Evolutionary conservation across 768 basidiomycete species (phyloP), one percentile per base, ranked within the genome.

Genomic region (Leccinum ochraceum): DNA sequence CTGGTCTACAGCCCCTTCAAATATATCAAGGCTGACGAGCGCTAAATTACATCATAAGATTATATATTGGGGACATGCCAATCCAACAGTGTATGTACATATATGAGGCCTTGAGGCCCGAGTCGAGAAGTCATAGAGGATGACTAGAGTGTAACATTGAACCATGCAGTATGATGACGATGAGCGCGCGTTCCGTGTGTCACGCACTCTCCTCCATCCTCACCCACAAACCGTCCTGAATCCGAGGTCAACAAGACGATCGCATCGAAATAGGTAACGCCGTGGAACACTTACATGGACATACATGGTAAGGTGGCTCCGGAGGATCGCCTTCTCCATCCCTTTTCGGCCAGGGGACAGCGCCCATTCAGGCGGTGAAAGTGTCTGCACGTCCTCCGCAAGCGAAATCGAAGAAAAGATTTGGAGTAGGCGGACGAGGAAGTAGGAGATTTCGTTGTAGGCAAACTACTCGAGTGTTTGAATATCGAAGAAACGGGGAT

Each of bases 381-480:
- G 71, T 5, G 77, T 75, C 4, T 83, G 83, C 0, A 78, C 79
- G 7, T 81, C 79, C 10, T 69, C 69, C 3, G 78, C 81, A 20
- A 85, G 76, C 1, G 69, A 63, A 57, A 89, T 74, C 1, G 65
- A 64, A 4, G 78, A 78, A 69, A 86, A 86, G 10, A 68, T 69
- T 66, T 89, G 87, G 6, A 88, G 70, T 13, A 89, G 74, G 10
- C 83, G 79, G 52, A 86, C 77, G 53, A 89, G 77, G 72, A 87
- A 80, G 73, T 85, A 88, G 1, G 86, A 87, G 1, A 78, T 72
- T 67, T 87, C 85, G 60, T 87, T 79, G 69, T 88, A 88, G 4
- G 87, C 87, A 65, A 87, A 87, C 81, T 87, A 50, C 24, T 34
- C 3, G 42, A 8, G 55, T n/a, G 42, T 36, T 13, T 1, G 56